phyloP scores from a whole-genome alignment of 169 alveolate genomes.

The Ichthyophthirius multifiliis region DNA sequence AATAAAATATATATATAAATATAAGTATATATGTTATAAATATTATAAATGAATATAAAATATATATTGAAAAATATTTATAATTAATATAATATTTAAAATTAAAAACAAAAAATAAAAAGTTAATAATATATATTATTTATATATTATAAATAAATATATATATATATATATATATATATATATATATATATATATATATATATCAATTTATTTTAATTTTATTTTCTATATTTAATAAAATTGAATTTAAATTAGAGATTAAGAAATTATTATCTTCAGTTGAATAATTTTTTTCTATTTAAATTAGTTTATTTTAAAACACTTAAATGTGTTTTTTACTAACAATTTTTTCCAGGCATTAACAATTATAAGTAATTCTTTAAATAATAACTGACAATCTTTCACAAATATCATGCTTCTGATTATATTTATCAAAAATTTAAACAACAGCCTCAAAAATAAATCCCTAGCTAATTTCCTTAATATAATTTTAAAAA shows the following conservation, averaged over 20 bases:
- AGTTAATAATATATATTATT: no score
- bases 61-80: no score
- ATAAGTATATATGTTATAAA: no score
- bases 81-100: no score
- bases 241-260: neutral
- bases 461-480: neutral
- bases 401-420: neutral
- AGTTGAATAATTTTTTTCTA: neutral
- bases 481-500: neutral
- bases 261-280: neutral
- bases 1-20: no score
- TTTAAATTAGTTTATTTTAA: neutral
- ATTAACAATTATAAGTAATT: neutral
- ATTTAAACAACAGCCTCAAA: neutral
- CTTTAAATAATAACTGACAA: neutral
- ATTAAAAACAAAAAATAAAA: no score
- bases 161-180: no score
- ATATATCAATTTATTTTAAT: no score
- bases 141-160: no score
- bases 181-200: no score
- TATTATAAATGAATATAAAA: no score
- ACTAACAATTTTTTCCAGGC: neutral
- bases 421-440: neutral
- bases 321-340: neutral
- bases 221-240: neutral